A percentile compares a stretch with the other conserved stretches of the same genome.
phyloP scores from a whole-genome alignment of 495 filamentous ascomycete species.

The Articulospora tetracladia region DNA sequence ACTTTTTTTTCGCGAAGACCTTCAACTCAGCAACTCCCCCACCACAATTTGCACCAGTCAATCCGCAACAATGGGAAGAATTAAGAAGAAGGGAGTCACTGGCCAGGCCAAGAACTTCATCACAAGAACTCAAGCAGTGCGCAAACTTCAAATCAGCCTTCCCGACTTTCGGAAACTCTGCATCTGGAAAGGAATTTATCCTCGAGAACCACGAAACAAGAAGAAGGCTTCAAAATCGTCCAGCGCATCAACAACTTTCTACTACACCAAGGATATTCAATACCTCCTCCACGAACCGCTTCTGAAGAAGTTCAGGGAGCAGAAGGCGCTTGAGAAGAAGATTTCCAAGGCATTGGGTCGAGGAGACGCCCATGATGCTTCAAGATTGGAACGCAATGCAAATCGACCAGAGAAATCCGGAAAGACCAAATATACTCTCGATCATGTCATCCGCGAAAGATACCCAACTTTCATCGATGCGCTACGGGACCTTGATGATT shows the following conservation, averaged over 20 bases:
- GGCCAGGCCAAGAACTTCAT: conserved; percentile 98
- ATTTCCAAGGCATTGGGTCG: conserved; percentile 86
- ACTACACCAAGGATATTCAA: conserved; percentile 98
- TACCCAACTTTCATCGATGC: conserved; percentile 98
- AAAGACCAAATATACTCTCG: conserved; percentile 80
- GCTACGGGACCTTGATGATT: conserved; percentile 92
- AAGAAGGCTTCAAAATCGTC: conserved; percentile 93
- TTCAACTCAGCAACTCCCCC: not conserved
- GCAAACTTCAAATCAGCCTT: conserved; percentile 94
- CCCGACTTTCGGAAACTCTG: conserved; percentile 96
- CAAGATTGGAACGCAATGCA: conserved; percentile 54
- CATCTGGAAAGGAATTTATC: conserved; percentile 99
- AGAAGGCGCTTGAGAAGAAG: conserved; percentile 95
- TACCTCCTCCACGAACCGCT: conserved; percentile 96
- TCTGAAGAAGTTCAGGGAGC: conserved; percentile 92
- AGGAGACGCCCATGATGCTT: conserved; percentile 84
- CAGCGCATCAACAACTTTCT: conserved; percentile 90
- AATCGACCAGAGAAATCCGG: conserved; percentile 77
- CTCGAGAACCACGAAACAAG: conserved; percentile 90
- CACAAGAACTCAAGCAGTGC: conserved; percentile 90
- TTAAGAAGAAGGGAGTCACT: conserved; percentile 94
- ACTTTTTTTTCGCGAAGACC: not conserved
- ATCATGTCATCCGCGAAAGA: conserved; percentile 95
- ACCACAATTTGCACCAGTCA: not conserved
- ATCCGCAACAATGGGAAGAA: conserved; percentile 59